Evolutionary conservation across 1,284 basidiomycete genomes (phyloP).

Genomic region (Mycena citricolor): DNA sequence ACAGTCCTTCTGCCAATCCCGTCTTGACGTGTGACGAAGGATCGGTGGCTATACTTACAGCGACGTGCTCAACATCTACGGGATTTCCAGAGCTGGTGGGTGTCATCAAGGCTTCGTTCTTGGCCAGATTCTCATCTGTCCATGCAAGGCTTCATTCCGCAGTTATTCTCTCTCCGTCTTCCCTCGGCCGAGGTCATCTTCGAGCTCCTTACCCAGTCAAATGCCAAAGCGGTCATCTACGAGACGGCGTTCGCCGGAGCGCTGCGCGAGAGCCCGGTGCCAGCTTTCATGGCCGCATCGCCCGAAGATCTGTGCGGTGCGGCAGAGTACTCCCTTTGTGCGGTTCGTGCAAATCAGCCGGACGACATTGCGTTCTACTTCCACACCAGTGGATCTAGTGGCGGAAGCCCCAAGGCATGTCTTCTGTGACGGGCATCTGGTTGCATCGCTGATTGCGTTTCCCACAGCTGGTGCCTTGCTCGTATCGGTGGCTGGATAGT

Average conservation of each 20-base stretch:
- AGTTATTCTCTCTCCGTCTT: conserved; percentile 59
- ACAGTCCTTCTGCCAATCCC: conserved; percentile 5
- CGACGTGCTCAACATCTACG: conserved; percentile 63
- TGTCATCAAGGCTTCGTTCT: conserved; percentile 61
- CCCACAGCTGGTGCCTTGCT: conserved; percentile 57
- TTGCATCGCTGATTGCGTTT: conserved; percentile 2
- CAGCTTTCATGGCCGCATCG: conserved; percentile 39
- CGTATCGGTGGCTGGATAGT: conserved; percentile 51
- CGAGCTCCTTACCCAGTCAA: conserved; percentile 50
- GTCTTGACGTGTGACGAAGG: conserved; percentile 36
- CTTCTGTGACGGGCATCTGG: background rate
- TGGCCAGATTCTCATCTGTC: conserved; percentile 44
- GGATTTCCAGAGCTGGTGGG: conserved; percentile 59
- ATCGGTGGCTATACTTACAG: conserved; percentile 57
- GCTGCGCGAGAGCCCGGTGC: conserved; percentile 39
- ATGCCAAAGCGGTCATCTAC: conserved; percentile 54
- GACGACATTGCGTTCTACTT: conserved; percentile 57
- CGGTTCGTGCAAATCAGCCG: conserved; percentile 34
- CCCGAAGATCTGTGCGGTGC: conserved; percentile 34
- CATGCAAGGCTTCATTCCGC: conserved; percentile 55
- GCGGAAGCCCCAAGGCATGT: conserved; percentile 55
- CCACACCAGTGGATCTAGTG: conserved; percentile 70
- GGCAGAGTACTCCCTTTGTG: conserved; percentile 39
- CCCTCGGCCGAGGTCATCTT: conserved; percentile 58
- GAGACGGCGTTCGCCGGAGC: conserved; percentile 44